Percentiles rank a stretch among this genome's conserved stretches.
phyloP scores from a whole-genome alignment of 148 eudicot genomes.

The Tetragonia tetragonoides region DNA sequence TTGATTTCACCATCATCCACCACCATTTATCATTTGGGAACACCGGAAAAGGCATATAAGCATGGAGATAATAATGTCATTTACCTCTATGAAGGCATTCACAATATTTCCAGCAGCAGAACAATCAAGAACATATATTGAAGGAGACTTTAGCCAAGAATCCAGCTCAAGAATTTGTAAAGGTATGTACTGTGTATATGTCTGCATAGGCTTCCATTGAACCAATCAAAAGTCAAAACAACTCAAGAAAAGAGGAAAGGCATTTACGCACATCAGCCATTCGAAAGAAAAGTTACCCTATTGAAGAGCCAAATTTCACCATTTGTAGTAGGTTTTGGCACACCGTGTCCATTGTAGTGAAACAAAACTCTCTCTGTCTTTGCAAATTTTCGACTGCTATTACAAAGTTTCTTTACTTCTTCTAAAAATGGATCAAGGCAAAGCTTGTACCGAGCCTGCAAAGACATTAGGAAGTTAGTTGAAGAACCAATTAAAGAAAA shows the following conservation, averaged over 20 bases:
- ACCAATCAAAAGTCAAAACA: slow-evolving; percentile 15
- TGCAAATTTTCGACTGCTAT: slow-evolving; percentile 76
- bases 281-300: slow-evolving; percentile 48
- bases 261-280: background rate
- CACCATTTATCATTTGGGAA: background rate
- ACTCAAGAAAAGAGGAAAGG: slow-evolving; percentile 3
- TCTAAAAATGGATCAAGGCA: slow-evolving; percentile 87
- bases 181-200: slow-evolving; percentile 90
- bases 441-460: slow-evolving; percentile 82
- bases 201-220: slow-evolving; percentile 39
- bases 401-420: slow-evolving; percentile 92
- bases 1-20: slow-evolving; percentile 8
- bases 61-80: slow-evolving; percentile 5
- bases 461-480: slow-evolving; percentile 9
- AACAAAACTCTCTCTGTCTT: slow-evolving; percentile 92
- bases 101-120: slow-evolving; percentile 96
- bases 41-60: background rate
- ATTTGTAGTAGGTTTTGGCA: slow-evolving; percentile 88
- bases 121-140: slow-evolving; percentile 94
- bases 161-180: slow-evolving; percentile 86
- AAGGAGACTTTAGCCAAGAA: slow-evolving; percentile 91
- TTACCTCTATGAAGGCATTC: slow-evolving; percentile 89
- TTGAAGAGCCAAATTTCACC: slow-evolving; percentile 99
- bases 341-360: slow-evolving; percentile 99
- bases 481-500: background rate